Evolutionary conservation across 2,329 filamentous ascomycete genomes (phyloP), one percentile per base, ranked within the genome.

Genomic region (Sarocladium kiliense): DNA sequence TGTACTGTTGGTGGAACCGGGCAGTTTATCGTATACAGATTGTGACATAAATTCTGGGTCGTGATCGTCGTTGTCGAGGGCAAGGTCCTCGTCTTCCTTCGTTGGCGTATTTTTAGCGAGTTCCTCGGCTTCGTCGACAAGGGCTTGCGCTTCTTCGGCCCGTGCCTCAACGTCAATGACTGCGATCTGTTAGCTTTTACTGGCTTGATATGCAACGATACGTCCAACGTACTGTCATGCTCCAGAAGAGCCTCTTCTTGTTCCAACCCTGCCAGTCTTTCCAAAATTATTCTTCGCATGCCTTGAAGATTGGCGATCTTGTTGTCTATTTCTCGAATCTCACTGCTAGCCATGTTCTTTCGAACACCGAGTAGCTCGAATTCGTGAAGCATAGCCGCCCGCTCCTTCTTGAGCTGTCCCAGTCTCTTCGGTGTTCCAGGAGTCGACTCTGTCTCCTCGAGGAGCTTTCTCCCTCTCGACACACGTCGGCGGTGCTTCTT

Each of bases 321-420:
- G 73, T 88, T 92, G 73, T 99, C 94, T 58, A 99, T 96, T 66
- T 99, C 94, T 58, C 86, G 85, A 57, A 99, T 97, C 71, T 99
- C 94, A 59, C 90, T 89, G 65, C 91, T 94, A 62, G 92, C 93
- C 93, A 99, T 97, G 66, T 94, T 96, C 72, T 99, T 99, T 57
- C 94, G 84, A 59, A 97, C 85, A 3, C 87, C 82, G 74, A 97
- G 85, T 83, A 97, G 89, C 66, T 97, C 91, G 62, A 99, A 77
- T 61, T 90, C 84, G 69, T 95, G 91, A 74, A 88, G 86, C 74
- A 97, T 80, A 54, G 82, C 77, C 42, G 87, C 82, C 69, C 89
- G 89, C 62, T 96, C 91, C 67, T 87, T 89, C 70, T 88, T 90
- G 61, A 97, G 72, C 62, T 86, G 87, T 47, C 79, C 79, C 65